Conservation (phyloP, 2,329 filamentous ascomycete species). For the Cordyceps sp. region DNA sequence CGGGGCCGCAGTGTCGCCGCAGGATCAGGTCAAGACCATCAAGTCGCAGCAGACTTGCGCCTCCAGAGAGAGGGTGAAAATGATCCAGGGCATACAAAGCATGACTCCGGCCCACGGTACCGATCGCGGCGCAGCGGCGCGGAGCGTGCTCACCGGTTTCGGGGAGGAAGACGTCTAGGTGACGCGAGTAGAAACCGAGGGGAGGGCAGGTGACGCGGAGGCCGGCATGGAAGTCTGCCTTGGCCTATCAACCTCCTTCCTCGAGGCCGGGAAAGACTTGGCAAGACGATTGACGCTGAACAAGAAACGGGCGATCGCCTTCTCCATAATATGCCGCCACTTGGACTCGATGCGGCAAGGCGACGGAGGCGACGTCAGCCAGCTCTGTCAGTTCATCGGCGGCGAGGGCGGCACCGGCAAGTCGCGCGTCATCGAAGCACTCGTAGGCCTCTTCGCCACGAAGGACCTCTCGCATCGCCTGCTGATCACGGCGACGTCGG, state of each 20-base stretch:
- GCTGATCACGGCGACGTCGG: background rate
- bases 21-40: constrained; percentile 1
- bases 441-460: background rate
- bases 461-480: background rate
- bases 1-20: background rate
- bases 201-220: too few species aligned
- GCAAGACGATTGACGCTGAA: too few species aligned
- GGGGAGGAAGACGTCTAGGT: constrained; percentile 1
- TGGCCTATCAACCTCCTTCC: too few species aligned
- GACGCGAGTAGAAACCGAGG: background rate
- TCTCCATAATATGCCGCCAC: constrained; percentile 3
- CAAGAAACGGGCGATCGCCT: too few species aligned
- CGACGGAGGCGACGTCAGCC: background rate
- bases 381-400: constrained; percentile 3
- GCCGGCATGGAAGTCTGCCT: too few species aligned
- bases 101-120: background rate
- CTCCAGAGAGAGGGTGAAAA: constrained; percentile 2
- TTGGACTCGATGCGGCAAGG: background rate
- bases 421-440: background rate
- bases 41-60: constrained; percentile 4
- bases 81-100: constrained; percentile 3
- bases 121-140: background rate
- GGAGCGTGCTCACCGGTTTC: background rate
- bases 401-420: constrained; percentile 3
- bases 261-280: too few species aligned